Evolutionary conservation across 1,284 basidiomycete species (phyloP), one percentile per base, ranked within the genome.

Genomic region (Austroboletus novae-zelandiae): DNA sequence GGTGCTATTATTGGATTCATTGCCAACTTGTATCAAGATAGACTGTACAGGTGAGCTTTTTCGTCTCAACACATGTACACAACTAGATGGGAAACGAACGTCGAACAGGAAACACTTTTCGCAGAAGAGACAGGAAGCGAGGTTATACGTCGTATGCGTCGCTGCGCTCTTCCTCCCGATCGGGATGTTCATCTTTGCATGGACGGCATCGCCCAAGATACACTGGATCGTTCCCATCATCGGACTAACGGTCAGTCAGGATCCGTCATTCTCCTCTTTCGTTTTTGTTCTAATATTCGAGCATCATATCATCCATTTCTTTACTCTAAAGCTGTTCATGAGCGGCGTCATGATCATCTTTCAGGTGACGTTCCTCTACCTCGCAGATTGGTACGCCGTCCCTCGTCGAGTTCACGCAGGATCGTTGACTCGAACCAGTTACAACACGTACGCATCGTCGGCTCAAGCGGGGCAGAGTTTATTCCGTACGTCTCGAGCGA

Each of bases 391-490:
- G 81, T 86, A 58, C 27, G 75, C 64, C 6, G 9, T 31, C 9
- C 13, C 30, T 23, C 14, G 15, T 15, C 8, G 18, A 39, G 9
- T n/a, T 18, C 7, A 13, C 18, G 6, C 9, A 39, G 2, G 18
- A 15, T n/a, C 17, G 13, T 20, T 7, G 9, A 56, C 7, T 15
- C 41, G 34, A 6, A 36, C 45, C 43, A 85, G 83, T 60, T 86
- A 87, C 57, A 83, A 82, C 1, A 75, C 80, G 1, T 91, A 83
- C 55, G 86, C 89, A 2, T 88, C 85, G 0, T 88, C 86, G 5
- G 88, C 87, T 0, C 71, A 89, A 27, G 89, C 88, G 0, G 89
- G 85, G 0, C 88, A 89, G 62, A 84, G 80, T 60, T 74, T 91
- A 17, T 79, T 75, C 55, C 77, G 86, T 80, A 70, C 59, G 77